Evolutionary conservation across 805 yeast species (phyloP), one percentile per base, ranked within the genome.

Genomic region (Pichia nakasei): DNA sequence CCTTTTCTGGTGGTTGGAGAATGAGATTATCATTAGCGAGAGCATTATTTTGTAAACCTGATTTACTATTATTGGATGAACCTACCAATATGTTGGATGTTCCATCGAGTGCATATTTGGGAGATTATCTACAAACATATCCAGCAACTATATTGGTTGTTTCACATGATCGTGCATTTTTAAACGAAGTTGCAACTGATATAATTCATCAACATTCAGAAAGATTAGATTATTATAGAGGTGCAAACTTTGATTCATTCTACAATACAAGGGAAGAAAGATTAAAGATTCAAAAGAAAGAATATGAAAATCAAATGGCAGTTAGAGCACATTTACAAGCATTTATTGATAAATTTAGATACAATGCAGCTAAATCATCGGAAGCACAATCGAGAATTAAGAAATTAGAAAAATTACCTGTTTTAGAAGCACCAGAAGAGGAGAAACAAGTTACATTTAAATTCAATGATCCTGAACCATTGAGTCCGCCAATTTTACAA

Each of bases 21-120:
- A 93, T 93, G 98, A 85, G 98, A 72, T 75, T 93, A 52, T 85
- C 97, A n/a, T 74, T 93, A 48, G 98, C 98, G 4, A 80, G 98
- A 67, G 98, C 98, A 0, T 74, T 93, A 61, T 93, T 93, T 74
- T 91, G 97, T 75, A 82, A 87, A 61, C 98, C 98, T 0, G 98
- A 93, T 64, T 71, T 93, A 52, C 71, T 93, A 52, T 70, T 93
- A 60, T 75, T 93, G 52, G 98, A 93, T 77, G 99, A 93, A 75
- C 99, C 99, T 58, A 89, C 97, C 49, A 93, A 93, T 82, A 93
- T 89, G 96, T 85, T 93, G 95, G 99, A 93, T 78, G 96, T 93
- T 64, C 99, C 98, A 24, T 89, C 97, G 43, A 86, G 93, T 61
- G 91, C 97, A 2, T 93, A 80, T 63, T 73, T 93, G 59, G 91